Evolutionary conservation across 73 alveolate species (phyloP).

Genomic region (Paramecium octaurelia): DNA sequence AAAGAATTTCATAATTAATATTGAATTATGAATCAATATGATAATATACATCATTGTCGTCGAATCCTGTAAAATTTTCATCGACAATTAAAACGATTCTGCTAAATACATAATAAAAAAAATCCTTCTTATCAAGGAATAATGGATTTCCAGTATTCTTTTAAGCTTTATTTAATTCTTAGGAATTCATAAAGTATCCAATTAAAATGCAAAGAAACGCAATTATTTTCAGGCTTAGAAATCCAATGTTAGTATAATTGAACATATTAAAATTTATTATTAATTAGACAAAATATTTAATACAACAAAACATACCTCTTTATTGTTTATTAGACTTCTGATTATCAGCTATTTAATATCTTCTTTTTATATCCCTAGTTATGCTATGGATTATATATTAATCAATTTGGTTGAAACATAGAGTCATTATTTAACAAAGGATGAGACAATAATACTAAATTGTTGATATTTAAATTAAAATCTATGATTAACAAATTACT

Average conservation of each 20-base stretch:
- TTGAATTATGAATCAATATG: slow-evolving; percentile 8
- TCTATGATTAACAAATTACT: too few species aligned
- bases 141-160: background rate
- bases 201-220: background rate
- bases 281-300: background rate
- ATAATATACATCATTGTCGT: background rate
- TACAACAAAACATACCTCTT: background rate
- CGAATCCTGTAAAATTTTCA: background rate
- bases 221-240: background rate
- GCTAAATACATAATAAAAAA: background rate
- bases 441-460: too few species aligned
- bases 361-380: too few species aligned
- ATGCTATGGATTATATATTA: too few species aligned
- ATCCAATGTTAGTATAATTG: background rate
- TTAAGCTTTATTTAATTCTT: background rate
- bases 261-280: background rate
- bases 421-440: too few species aligned
- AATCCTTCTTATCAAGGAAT: background rate
- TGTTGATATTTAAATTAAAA: too few species aligned
- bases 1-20: background rate
- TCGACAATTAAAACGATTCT: slow-evolving; percentile 15
- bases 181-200: background rate
- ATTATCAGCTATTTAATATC: too few species aligned
- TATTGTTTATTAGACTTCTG: too few species aligned
- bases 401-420: too few species aligned